Evolutionary conservation across 768 basidiomycete genomes (phyloP).

Genomic region (Termitomyces sp.): DNA sequence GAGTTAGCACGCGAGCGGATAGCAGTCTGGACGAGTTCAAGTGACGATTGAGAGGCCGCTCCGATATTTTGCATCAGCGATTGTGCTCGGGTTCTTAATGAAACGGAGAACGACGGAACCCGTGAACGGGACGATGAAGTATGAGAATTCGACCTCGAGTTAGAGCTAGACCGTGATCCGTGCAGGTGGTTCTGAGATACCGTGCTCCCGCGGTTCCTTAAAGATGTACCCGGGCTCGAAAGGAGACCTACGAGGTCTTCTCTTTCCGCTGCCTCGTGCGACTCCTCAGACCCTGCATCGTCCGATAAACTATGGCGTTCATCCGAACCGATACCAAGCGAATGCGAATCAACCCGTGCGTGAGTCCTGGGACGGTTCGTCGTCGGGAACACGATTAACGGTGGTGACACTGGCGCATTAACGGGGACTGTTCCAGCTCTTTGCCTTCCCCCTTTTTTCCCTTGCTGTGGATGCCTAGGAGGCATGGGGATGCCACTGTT

Average conservation of each 20-base stretch:
- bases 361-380: conserved; percentile 14
- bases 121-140: conserved; percentile 38
- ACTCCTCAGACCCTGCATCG: conserved; percentile 43
- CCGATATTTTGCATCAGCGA: conserved; percentile 61
- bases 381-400: conserved; percentile 21
- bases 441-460: conserved; percentile 20
- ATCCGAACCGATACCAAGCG: conserved; percentile 10
- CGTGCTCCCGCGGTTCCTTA: conserved; percentile 32
- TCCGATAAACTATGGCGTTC: conserved; percentile 24
- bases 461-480: conserved; percentile 30
- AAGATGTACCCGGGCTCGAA: conserved; percentile 44
- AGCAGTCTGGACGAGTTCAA: conserved; percentile 47
- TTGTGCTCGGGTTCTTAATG: conserved; percentile 61
- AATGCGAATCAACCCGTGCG: conserved; percentile 12
- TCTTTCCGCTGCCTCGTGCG: conserved; percentile 55
- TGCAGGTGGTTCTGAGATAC: conserved; percentile 24
- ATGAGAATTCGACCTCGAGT: conserved; percentile 25
- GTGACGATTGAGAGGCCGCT: conserved; percentile 53
- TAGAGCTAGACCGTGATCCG: conserved; percentile 28
- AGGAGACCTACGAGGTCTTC: conserved; percentile 59
- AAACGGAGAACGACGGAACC: conserved; percentile 34
- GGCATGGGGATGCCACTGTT: conserved; percentile 37
- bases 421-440: conserved; percentile 28
- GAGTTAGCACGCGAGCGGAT: conserved; percentile 54
- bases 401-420: conserved; percentile 17